Evolutionary conservation across 768 basidiomycete genomes (phyloP), one percentile per base, ranked within the genome.

Genomic region (Cyathus striatus): DNA sequence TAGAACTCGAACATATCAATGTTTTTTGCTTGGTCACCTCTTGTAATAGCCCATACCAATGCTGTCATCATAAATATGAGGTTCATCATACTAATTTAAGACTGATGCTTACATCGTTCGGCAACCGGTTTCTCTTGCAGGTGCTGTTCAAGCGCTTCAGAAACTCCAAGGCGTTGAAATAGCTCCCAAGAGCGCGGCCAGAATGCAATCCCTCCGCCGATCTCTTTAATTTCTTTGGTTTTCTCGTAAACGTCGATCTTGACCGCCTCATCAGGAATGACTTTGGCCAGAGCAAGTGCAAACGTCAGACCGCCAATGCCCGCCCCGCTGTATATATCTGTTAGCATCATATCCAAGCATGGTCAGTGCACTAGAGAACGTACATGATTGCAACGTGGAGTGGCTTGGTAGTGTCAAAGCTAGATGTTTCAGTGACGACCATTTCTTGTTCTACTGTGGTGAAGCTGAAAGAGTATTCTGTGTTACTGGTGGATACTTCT

Each of bases 191-290:
- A 23, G 13, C 39, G 18, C 14, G 39, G 39, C 39, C 39, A 40
- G 9, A 40, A 10, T 13, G 13, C 22, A 40, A 40, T 40, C 4
- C 39, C 39, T 40, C 20, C 39, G 21, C 39, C 39, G 12, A 40
- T 24, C 9, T 40, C 39, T 23, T 9, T 22, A 22, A 40, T 10
- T 25, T 40, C 39, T 9, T n/a, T 10, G 9, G 16, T 25, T 10
- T n/a, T 9, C 23, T 40, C 39, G 18, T 40, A 40, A n/a, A 40
- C 25, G 23, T 40, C 39, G 22, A 40, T 40, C 14, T 9, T 25
- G 36, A 38, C 12, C 30, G 30, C 12, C 12, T 32, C 17, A 9
- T 32, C 30, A 13, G 30, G 30, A 16, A 12, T 13, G 12, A 32
- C 13, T 32, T 16, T 12, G 13, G 12, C 30, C 12, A 32, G 12